Evolutionary conservation across 371 early-diverging fungal genomes (phyloP).

Genomic region (Nematocida homosporus): DNA sequence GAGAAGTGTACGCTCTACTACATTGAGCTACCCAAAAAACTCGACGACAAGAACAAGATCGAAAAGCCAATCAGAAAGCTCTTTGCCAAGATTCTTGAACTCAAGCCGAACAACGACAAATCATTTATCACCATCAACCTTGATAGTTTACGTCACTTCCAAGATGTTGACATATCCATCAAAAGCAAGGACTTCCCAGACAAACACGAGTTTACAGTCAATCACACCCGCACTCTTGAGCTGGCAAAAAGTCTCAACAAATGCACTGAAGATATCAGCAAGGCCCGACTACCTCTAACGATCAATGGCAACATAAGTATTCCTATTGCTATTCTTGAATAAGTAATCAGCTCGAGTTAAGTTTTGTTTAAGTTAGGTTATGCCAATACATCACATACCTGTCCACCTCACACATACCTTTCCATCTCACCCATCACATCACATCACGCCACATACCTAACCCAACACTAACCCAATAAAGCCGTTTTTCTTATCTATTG

Average conservation of each 20-base stretch:
- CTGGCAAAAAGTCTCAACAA: conserved; percentile 19
- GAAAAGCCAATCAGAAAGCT: conserved; percentile 1
- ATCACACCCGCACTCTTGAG: conserved; percentile 4
- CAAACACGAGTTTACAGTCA: background rate
- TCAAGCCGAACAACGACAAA: conserved; percentile 2
- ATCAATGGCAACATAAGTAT: conserved; percentile 43
- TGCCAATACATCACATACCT: too few species aligned
- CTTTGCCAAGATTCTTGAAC: conserved; percentile 24
- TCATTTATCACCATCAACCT: background rate
- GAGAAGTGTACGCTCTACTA: conserved; percentile 23
- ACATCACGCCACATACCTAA: too few species aligned
- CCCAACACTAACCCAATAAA: too few species aligned
- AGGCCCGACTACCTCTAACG: background rate
- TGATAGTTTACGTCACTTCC: too few species aligned
- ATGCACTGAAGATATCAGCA: background rate
- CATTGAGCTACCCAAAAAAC: conserved; percentile 8
- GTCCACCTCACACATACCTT: too few species aligned
- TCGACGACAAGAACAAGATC: background rate
- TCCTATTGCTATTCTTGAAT: conserved; percentile 2
- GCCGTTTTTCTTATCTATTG: background rate
- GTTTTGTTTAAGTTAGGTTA: too few species aligned
- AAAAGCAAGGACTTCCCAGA: background rate
- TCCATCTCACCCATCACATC: too few species aligned
- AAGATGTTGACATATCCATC: too few species aligned
- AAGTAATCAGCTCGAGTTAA: background rate